These are phyloP conservation scores for Syzygium aqueum DNA, from an alignment of 345 rosid species.

Conservation along the genomic window DNA sequence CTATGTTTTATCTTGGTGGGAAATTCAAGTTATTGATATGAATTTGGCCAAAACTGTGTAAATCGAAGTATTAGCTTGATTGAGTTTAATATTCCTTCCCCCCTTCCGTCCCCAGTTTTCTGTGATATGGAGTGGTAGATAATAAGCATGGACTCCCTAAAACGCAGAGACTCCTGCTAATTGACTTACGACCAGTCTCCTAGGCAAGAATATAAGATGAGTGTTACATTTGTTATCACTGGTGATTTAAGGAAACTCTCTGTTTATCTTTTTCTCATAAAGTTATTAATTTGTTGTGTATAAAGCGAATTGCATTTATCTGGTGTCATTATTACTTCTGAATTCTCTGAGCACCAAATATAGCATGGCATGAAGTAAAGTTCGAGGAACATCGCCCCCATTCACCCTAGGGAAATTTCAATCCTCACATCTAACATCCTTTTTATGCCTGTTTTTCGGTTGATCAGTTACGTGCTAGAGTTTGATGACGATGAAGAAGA, in stretches of 20 bases:
- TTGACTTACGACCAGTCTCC: background rate
- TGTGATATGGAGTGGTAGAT: background rate
- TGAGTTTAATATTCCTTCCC: background rate
- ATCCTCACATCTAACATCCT: background rate
- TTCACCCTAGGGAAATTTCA: background rate
- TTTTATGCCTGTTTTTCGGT: background rate
- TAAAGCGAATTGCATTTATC: background rate
- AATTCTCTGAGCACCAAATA: background rate
- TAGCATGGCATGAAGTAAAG: background rate
- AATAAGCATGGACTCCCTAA: background rate
- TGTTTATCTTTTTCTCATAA: background rate
- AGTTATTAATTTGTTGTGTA: background rate
- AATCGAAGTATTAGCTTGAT: background rate
- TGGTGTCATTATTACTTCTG: background rate
- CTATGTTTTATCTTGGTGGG: background rate
- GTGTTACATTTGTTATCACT: background rate
- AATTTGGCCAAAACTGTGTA: background rate
- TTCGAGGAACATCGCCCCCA: background rate
- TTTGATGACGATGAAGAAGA: conserved; percentile 97
- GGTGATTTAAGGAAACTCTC: background rate
- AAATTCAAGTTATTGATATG: background rate
- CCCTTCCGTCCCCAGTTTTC: background rate
- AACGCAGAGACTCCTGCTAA: background rate
- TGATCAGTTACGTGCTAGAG: conserved; percentile 71
- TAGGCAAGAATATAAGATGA: background rate